Conservation (phyloP, 305 asterid genomes). For the Striga hermonthica region DNA sequence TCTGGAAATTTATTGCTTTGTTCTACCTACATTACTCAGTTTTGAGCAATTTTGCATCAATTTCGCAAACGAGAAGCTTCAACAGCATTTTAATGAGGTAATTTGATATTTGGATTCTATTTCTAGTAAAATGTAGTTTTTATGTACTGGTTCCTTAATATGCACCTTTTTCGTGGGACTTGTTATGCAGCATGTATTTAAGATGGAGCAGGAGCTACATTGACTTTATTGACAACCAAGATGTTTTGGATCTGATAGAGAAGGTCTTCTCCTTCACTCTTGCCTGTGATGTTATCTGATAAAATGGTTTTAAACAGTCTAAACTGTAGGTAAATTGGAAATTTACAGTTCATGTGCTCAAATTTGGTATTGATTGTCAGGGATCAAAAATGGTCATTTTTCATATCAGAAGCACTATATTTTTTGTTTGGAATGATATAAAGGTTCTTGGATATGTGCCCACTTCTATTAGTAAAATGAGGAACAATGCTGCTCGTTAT, state of each 20-base stretch:
- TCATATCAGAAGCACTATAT: not conserved
- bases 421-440: no score
- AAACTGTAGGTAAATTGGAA: conserved; percentile 10
- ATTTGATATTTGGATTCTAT: conserved; percentile 25
- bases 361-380: conserved; percentile 21
- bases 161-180: conserved; percentile 12
- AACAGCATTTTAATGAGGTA: conserved; percentile 99
- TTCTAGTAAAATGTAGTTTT: conserved; percentile 30
- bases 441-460: no score
- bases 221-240: conserved; percentile 98
- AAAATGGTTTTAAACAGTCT: conserved; percentile 1
- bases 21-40: conserved; percentile 43
- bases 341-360: conserved; percentile 19
- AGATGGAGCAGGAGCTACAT: conserved; percentile 99
- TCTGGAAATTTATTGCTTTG: conserved; percentile 34
- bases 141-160: conserved; percentile 26
- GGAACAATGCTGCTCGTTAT: no score
- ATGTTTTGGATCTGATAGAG: conserved; percentile 94
- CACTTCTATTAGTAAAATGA: no score
- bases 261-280: conserved; percentile 54
- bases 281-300: conserved; percentile 23
- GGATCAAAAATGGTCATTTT: conserved; percentile 11
- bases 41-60: conserved; percentile 99
- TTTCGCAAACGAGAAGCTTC: conserved; percentile 98
- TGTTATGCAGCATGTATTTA: conserved; percentile 87